Evolutionary conservation across 1,284 basidiomycete genomes (phyloP), one percentile per base, ranked within the genome.

Genomic region (Phylloboletellus chloephorus): DNA sequence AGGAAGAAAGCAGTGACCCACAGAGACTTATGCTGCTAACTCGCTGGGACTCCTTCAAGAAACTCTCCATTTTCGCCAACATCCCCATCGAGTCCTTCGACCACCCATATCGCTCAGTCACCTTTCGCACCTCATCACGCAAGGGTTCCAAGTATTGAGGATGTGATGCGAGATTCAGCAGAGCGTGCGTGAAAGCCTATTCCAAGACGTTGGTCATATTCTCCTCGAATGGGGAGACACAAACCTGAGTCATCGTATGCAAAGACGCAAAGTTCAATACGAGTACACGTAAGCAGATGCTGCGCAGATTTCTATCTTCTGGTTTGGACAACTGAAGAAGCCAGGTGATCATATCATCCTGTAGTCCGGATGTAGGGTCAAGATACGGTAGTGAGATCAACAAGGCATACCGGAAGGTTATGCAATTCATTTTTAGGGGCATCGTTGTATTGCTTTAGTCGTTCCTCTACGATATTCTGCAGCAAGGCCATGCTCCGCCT

Each of bases 341-440:
- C 71, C 71, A 72, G 16, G 61, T 60, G 8, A 74, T 53, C 58
- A 71, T 51, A 50, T 73, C 69, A 34, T 65, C 65, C 68, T 72
- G 37, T n/a, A 39, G n/a, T 28, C 15, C 31, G 33, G 23, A 38
- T 23, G 25, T 46, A 12, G 49, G 51, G 31, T 39, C 29, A 16
- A 28, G 15, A 30, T 39, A 34, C 29, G 8, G 33, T 37, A 11
- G 44, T 45, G 24, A 31, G 38, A 57, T 45, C 4, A 39, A 30
- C 24, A 46, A 33, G 35, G 49, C 46, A 37, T 32, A 64, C 62
- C 36, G 62, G 62, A 33, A 52, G 43, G 37, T 17, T 41, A 21
- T 26, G 25, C 16, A 20, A 31, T 4, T 44, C 46, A 16, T 54
- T 31, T 34, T 48, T 44, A 35, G 31, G 41, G 28, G 31, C 31